A percentile compares a stretch with the other conserved stretches of the same genome.
phyloP scores from a whole-genome alignment of 2,329 filamentous ascomycete genomes.

The Fusarium zealandicum region DNA sequence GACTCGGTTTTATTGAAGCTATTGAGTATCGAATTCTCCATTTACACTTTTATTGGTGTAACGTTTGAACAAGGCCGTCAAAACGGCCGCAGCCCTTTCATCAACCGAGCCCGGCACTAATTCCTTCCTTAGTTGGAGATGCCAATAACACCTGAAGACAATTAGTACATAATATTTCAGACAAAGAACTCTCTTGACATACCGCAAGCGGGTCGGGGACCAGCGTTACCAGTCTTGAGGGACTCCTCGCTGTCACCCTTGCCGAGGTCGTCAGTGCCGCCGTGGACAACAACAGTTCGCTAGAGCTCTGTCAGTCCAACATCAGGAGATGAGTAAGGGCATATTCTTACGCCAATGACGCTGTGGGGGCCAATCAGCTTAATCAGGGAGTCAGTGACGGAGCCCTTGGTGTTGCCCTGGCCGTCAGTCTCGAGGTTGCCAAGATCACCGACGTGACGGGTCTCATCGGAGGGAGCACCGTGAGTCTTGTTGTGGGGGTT shows the following conservation, averaged over 20 bases:
- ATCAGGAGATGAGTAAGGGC: neutral
- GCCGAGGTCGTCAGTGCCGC: slow-evolving; percentile 95
- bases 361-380: slow-evolving; percentile 97
- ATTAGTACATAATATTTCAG: slow-evolving; percentile 13
- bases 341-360: slow-evolving; percentile 80
- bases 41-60: slow-evolving; percentile 3
- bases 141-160: slow-evolving; percentile 77
- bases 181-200: slow-evolving; percentile 46
- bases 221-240: slow-evolving; percentile 98
- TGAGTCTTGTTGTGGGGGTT: slow-evolving; percentile 95
- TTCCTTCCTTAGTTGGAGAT: slow-evolving; percentile 71
- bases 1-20: slow-evolving; percentile 30
- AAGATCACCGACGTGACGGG: slow-evolving; percentile 95
- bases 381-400: slow-evolving; percentile 79
- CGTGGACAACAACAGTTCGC: slow-evolving; percentile 95
- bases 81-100: neutral
- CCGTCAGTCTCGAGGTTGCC: slow-evolving; percentile 97
- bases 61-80: neutral
- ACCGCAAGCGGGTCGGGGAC: slow-evolving; percentile 92
- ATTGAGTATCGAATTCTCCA: slow-evolving; percentile 12
- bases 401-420: slow-evolving; percentile 88
- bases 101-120: slow-evolving; percentile 10
- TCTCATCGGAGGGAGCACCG: slow-evolving; percentile 82
- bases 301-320: slow-evolving; percentile 46
- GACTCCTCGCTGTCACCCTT: slow-evolving; percentile 92